These are phyloP conservation scores for Daedalea quercina DNA, from an alignment of 768 basidiomycete genomes.

Conservation along the genomic window DNA sequence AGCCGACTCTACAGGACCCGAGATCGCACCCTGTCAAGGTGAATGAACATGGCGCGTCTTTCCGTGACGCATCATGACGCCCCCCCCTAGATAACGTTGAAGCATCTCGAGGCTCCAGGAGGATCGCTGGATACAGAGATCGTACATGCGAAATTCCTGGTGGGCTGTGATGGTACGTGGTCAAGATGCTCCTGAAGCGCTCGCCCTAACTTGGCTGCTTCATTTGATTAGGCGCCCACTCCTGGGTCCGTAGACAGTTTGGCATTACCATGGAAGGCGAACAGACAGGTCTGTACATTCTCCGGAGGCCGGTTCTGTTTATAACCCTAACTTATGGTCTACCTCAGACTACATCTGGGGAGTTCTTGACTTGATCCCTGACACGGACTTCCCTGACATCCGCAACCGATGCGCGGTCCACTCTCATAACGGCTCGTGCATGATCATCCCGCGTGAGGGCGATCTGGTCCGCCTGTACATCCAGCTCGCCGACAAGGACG, in stretches of 20 bases:
- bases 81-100: constrained; percentile 44
- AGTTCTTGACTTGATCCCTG: constrained; percentile 54
- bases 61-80: no score
- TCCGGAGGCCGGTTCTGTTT: no score
- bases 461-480: constrained; percentile 46
- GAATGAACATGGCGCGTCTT: no score
- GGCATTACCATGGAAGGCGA: constrained; percentile 73
- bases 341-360: constrained; percentile 70
- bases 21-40: constrained; percentile 28
- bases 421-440: constrained; percentile 41
- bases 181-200: not conserved
- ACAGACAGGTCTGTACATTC: constrained; percentile 34
- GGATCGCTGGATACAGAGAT: constrained; percentile 41
- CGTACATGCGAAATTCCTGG: constrained; percentile 65
- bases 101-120: constrained; percentile 29
- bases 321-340: no score
- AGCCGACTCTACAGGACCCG: constrained; percentile 34
- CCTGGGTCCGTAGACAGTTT: constrained; percentile 70
- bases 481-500: constrained; percentile 38
- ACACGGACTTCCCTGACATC: constrained; percentile 49
- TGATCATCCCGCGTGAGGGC: constrained; percentile 45
- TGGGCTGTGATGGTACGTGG: constrained; percentile 59
- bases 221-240: constrained; percentile 43
- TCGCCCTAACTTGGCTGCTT: not conserved
- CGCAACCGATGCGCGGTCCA: constrained; percentile 43